Evolutionary conservation across 495 filamentous ascomycete genomes (phyloP), one percentile per base, ranked within the genome.

Genomic region (Aspergillus avenaceus): DNA sequence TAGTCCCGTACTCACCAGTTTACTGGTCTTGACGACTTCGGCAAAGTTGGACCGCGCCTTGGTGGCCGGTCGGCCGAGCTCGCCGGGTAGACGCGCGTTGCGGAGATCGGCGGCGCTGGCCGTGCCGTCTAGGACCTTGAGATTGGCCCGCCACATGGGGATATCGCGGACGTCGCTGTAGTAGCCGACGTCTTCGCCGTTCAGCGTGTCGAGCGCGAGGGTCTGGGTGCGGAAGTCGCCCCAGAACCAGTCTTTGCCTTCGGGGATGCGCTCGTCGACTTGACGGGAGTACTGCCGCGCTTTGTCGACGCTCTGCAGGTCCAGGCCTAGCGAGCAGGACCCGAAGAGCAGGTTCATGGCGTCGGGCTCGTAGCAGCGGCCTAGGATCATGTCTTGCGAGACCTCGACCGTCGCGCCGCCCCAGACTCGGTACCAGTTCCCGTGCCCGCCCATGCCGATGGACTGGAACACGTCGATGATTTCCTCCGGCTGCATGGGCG

Each of bases 201-300:
- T 82, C 8, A 83, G 61, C 13, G 70, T 69, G 18, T 76, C 71
- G 11, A 84, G 43, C 24, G 75, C 78, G 4, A 84, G 70, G 0
- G 77, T 76, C 32, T 83, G 71, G 0, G 71, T 71, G 2, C 81
- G 70, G 38, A 65, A 68, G 41, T 84, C 79, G 14, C 70, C 77
- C 79, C 79, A 84, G 60, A 77, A 80, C 77, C 77, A 83, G 2
- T 57, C 50, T n/a, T 69, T 64, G 4, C 58, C 65, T 5, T 59
- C 41, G 0, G 61, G 53, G 24, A 83, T 79, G 8, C 79, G 77
- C 0, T 53, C 46, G 28, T 84, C 79, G 6, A 66, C 59, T 26
- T 61, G 45, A 6, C 57, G 32, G 0, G 78, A 74, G 53, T 70
- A 81, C 5, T 58, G 52, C 12, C 81, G 68, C 9, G 61, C 75